Evolutionary conservation across 2,329 filamentous ascomycete species (phyloP), one percentile per base, ranked within the genome.

Genomic region (Alternaria conjuncta): DNA sequence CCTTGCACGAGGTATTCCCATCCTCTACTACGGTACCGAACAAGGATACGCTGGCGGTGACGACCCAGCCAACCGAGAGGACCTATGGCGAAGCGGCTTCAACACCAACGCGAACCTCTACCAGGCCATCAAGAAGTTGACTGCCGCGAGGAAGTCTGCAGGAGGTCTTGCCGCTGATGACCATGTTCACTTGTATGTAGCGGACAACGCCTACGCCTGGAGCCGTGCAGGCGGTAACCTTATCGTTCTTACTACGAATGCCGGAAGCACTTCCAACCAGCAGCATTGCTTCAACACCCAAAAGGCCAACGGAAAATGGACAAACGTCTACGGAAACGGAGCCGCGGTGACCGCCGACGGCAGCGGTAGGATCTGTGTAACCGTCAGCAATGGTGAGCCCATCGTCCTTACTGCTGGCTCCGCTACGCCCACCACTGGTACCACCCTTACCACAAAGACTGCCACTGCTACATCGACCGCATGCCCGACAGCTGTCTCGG

Each of bases 171-270:
- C 75, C 2, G 78, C 65, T 13, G 77, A 85, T 56, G 84, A 85
- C 67, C 83, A 85, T 49, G 72, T 69, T 6, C 82, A 84, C 60
- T 65, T 85, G 2, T 82, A 84, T 62, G 79, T 82, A 0, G 75
- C 78, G 8, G 67, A 73, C 47, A 81, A 77, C 12, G 83, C 79
- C 0, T 85, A 85, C 64, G 83, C 82, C 3, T 85, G 82, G 78
- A 81, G 80, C 60, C 80, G 83, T 15, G 82, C 78, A 1, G 77
- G 75, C 12, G 83, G 83, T 8, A 78, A 81, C 47, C 75, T 85
- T 15, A 74, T 85, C 50, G 83, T 82, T 7, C 72, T 85, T 41
- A 85, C 83, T 3, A 82, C 79, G 47, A 85, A 85, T 59, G 73
- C 78, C 15, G 83, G 84, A 4, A 70, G 73, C 43, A 79, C 78